These are phyloP conservation scores for Ceratocystis diversiconidia DNA, from an alignment of 2,329 filamentous ascomycete species.

Conservation along the genomic window DNA sequence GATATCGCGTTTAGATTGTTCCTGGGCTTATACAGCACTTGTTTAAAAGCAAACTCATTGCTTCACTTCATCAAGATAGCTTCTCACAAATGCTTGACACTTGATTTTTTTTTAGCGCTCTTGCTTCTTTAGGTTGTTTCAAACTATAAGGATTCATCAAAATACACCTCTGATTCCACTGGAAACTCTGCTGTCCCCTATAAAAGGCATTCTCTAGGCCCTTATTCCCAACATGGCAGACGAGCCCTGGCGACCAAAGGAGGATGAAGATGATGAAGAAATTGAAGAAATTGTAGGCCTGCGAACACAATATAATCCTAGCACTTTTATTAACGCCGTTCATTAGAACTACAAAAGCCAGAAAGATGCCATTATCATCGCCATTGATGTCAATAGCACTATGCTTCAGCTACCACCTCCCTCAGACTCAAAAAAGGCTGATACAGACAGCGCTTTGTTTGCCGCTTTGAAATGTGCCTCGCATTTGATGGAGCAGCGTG, in stretches of 20 bases:
- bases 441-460: constrained; percentile 61
- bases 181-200: background rate
- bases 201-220: background rate
- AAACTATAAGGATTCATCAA: no score
- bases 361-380: constrained; percentile 97
- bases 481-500: constrained; percentile 91
- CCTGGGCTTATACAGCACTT: background rate
- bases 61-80: no score
- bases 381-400: constrained; percentile 77
- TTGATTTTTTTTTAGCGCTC: no score
- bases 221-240: constrained; percentile 1
- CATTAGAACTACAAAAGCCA: constrained; percentile 70
- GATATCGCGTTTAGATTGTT: background rate
- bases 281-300: constrained; percentile 47
- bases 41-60: background rate
- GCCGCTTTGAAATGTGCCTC: constrained; percentile 91
- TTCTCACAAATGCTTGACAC: no score
- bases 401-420: constrained; percentile 60
- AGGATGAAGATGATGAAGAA: constrained; percentile 47
- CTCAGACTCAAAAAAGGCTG: constrained; percentile 58
- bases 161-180: background rate
- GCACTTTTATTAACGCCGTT: constrained; percentile 6
- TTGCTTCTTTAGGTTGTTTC: no score
- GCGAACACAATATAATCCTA: background rate
- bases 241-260: constrained; percentile 18